phyloP scores from a whole-genome alignment of 139 green algal species.

The Picochlorum sp. region DNA sequence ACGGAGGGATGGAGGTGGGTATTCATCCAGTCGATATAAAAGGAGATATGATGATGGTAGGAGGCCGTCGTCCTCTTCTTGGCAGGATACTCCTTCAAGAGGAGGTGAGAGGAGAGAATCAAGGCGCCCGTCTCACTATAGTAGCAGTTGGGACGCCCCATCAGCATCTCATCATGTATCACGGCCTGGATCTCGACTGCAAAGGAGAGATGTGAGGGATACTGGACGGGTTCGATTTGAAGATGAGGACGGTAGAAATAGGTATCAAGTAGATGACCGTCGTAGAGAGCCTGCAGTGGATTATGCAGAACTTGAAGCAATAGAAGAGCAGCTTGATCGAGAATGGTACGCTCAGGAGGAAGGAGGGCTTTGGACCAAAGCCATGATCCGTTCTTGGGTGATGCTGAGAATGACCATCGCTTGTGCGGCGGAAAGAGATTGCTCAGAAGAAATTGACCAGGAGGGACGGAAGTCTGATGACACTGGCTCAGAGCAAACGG shows the following conservation, averaged over 20 bases:
- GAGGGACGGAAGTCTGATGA: conserved; percentile 81
- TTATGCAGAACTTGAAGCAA: conserved; percentile 51
- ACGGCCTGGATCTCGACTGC: background rate
- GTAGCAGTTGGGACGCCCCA: conserved; percentile 6
- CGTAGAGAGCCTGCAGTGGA: background rate
- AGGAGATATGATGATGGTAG: conserved; percentile 28
- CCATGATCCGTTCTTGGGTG: conserved; percentile 53
- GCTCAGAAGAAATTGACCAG: conserved; percentile 37
- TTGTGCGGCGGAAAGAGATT: conserved; percentile 19
- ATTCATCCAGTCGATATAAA: conserved; percentile 1
- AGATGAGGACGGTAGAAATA: conserved; percentile 42
- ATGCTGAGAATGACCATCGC: conserved; percentile 18
- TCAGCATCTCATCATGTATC: conserved; percentile 19
- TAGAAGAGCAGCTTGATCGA: conserved; percentile 72
- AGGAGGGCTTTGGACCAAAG: conserved; percentile 57
- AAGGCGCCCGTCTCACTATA: conserved; percentile 1
- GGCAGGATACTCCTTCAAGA: background rate
- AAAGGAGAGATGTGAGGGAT: conserved; percentile 20
- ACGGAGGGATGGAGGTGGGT: background rate
- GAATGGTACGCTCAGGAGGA: conserved; percentile 79
- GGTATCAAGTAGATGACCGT: conserved; percentile 3
- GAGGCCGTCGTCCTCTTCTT: background rate
- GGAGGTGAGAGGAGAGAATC: conserved; percentile 23
- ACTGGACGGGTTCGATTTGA: conserved; percentile 61
- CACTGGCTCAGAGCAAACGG: conserved; percentile 71